Percentiles rank a stretch among this genome's conserved stretches.
phyloP scores from a whole-genome alignment of 371 early-diverging fungal species.

The Syncephalastrum sp. region DNA sequence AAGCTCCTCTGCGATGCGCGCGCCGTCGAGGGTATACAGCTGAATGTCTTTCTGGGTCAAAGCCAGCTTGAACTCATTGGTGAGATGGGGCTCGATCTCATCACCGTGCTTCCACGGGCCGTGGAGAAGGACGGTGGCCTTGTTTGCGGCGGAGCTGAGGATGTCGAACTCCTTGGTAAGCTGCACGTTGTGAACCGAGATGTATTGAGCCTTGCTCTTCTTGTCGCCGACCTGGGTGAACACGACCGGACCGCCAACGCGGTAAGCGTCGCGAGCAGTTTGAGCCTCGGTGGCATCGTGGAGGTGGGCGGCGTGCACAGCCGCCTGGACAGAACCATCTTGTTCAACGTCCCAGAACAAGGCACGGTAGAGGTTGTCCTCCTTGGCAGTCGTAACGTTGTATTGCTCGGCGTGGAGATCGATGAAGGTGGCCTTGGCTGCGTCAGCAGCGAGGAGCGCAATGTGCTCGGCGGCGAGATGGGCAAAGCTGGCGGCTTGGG shows the following conservation, averaged over 20 bases:
- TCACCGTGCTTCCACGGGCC: slow-evolving; percentile 65
- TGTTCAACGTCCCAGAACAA: slow-evolving; percentile 70
- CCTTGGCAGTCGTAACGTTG: slow-evolving; percentile 8
- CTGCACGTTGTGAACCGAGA: slow-evolving; percentile 64
- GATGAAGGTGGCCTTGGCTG: slow-evolving; percentile 34
- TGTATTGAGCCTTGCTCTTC: slow-evolving; percentile 52
- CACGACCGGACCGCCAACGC: slow-evolving; percentile 53
- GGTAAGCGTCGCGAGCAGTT: slow-evolving; percentile 58
- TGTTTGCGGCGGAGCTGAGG: slow-evolving; percentile 51
- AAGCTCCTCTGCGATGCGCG: slow-evolving; percentile 61
- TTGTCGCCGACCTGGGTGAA: slow-evolving; percentile 51
- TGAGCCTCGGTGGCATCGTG: slow-evolving; percentile 35
- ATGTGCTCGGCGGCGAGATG: slow-evolving; percentile 43
- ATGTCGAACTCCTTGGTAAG: slow-evolving; percentile 65
- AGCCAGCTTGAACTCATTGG: slow-evolving; percentile 66
- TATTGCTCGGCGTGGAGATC: slow-evolving; percentile 23
- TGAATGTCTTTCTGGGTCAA: slow-evolving; percentile 59
- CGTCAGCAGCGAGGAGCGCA: slow-evolving; percentile 39
- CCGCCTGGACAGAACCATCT: slow-evolving; percentile 53
- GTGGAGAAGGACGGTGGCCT: slow-evolving; percentile 66
- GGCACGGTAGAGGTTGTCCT: slow-evolving; percentile 35
- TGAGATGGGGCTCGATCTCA: slow-evolving; percentile 67
- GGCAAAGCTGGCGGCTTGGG: slow-evolving; percentile 38
- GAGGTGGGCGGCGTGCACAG: slow-evolving; percentile 48
- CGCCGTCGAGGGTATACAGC: slow-evolving; percentile 64